Base-by-base conservation (phyloP, 2,329 filamentous ascomycete species). In the Arthrobotrys conoides region DNA sequence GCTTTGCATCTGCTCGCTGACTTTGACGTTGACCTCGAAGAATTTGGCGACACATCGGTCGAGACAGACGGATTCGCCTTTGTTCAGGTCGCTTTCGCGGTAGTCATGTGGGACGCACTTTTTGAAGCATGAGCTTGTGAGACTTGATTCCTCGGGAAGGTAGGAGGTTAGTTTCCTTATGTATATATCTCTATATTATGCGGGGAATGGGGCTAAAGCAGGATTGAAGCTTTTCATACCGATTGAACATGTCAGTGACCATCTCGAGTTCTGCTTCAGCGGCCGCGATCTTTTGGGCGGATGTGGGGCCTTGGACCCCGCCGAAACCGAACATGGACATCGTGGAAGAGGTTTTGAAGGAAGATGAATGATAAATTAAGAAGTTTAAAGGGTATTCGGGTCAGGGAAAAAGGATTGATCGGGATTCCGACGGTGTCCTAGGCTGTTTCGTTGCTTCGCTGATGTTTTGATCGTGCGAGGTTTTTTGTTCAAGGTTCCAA, bases 221-320 rank as follows among this genome's bases (percentile, higher is more conserved):
- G 38, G 38, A 55, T 69, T 57, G 65, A 22, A n/a, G 38, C 38
- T 1, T 30, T 59, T 66, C 65, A 79, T 90, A 98, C 96, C 96
- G 93, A 87, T 94, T 95, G 89, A 97, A 97, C 91, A 98, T 97
- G 86, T 97, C 94, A 80, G 94, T 93, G 82, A 97, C 91, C 88
- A 98, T 94, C 87, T 97, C 96, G 86, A 98, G 93, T 88, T 99
- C 96, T 82, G 93, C 92, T 88, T 99, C 95, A 83, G 96, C 94
- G 83, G 93, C 93, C 83, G 93, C 92, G 85, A 99, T 96, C 89
- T 98, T 99, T 88, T 98, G 93, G 85, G 93, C 94, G 83, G 94
- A 97, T 81, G 93, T 92, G 84, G 94, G 92, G 87, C 97, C 93
- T 80, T 73, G 70, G 93, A 92, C 82, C 90, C 87, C 87, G 83